A percentile compares a stretch with the other conserved stretches of the same genome.
Conservation (phyloP, 768 basidiomycete species). For the Tulasnella sp. region DNA sequence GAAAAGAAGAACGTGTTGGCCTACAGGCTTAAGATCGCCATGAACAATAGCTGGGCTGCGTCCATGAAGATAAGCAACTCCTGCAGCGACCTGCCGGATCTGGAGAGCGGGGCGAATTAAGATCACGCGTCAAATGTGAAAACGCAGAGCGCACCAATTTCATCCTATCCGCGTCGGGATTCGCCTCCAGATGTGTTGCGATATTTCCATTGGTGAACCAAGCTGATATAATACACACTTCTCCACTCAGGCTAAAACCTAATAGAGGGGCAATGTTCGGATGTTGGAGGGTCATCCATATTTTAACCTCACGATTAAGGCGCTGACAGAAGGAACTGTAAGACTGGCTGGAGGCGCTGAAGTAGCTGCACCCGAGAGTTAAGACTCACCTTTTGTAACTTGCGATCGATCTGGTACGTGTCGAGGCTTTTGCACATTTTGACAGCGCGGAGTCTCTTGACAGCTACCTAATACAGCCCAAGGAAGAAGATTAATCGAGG, state of each 20-base stretch:
- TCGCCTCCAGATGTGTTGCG: neutral
- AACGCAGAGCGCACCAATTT: neutral
- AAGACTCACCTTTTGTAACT: neutral
- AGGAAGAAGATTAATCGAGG: neutral
- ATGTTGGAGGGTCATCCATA: neutral
- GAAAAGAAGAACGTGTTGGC: neutral
- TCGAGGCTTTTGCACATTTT: neutral
- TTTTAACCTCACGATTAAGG: neutral
- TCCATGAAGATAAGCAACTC: conserved; percentile 4
- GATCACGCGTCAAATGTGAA: too few species aligned
- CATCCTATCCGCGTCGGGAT: neutral
- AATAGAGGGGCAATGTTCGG: neutral
- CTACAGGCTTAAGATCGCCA: neutral
- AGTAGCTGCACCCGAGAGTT: neutral
- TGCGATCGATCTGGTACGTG: neutral
- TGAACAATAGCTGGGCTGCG: conserved; percentile 5
- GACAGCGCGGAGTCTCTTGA: neutral
- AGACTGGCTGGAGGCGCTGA: neutral
- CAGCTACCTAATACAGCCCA: neutral
- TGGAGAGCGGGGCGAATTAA: neutral
- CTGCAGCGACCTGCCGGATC: neutral
- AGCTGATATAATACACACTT: neutral
- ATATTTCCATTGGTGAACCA: neutral
- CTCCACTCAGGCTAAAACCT: neutral
- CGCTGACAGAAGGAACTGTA: neutral